These are phyloP conservation scores for Aurantiochytrium sp. DNA, from an alignment of 108 stramenopile species.

Conservation along the genomic window DNA sequence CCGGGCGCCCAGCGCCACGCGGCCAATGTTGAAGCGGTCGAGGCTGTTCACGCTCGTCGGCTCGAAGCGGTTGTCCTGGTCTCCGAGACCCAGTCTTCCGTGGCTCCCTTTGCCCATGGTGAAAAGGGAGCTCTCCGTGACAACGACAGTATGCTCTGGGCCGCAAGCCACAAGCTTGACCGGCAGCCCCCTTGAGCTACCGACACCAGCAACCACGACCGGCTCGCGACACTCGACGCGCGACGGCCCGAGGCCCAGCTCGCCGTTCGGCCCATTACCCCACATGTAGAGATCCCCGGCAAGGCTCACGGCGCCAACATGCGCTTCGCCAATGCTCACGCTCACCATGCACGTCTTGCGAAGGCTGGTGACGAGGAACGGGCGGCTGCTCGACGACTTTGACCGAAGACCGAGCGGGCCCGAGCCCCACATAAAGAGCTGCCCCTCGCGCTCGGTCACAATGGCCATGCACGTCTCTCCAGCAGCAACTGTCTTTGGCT, in stretches of 20 bases:
- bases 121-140: not conserved
- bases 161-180: not conserved
- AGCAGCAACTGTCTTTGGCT: not conserved
- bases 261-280: not conserved
- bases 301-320: not conserved
- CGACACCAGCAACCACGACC: not conserved
- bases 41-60: not conserved
- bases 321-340: not conserved
- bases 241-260: not conserved
- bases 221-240: not conserved
- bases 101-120: not conserved
- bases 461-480: not conserved
- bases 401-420: not conserved
- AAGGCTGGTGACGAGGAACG: not conserved
- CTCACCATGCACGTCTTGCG: not conserved
- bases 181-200: not conserved
- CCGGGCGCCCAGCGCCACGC: not conserved
- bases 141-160: not conserved
- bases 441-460: not conserved
- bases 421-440: slow-evolving; percentile 11
- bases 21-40: not conserved
- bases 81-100: not conserved
- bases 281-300: not conserved
- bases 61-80: not conserved
- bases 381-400: not conserved